phyloP scores from a whole-genome alignment of 2,329 filamentous ascomycete genomes.

The Colletotrichum tofieldiae region DNA sequence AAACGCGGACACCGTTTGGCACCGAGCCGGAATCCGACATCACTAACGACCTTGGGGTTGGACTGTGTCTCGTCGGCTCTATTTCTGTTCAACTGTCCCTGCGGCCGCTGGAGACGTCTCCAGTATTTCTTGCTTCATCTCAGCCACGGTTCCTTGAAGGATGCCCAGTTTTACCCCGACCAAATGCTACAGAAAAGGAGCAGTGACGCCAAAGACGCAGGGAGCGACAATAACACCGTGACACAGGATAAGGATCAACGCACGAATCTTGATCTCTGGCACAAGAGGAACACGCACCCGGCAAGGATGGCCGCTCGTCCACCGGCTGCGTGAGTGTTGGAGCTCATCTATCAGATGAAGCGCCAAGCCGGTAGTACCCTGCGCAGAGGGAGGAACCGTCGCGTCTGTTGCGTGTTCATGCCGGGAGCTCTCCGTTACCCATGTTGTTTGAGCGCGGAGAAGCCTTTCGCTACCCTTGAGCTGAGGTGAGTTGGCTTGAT shows the following conservation, averaged over 20 bases:
- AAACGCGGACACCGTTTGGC: conserved; percentile 11
- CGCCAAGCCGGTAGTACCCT: conserved; percentile 40
- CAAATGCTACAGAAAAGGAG: conserved; percentile 20
- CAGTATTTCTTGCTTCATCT: conserved; percentile 39
- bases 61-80: conserved; percentile 19
- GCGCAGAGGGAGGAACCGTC: conserved; percentile 36
- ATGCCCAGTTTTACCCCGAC: conserved; percentile 23
- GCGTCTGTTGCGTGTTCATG: conserved; percentile 9
- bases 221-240: conserved; percentile 6
- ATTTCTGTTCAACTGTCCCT: conserved; percentile 16
- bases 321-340: conserved; percentile 5
- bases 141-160: conserved; percentile 23
- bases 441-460: not conserved
- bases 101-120: conserved; percentile 29
- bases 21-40: conserved; percentile 15
- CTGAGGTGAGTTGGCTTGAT: too few species aligned
- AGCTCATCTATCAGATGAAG: conserved; percentile 41
- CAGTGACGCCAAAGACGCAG: conserved; percentile 26
- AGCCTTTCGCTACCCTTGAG: not conserved
- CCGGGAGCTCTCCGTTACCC: conserved; percentile 1
- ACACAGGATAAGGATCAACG: conserved; percentile 25
- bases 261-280: conserved; percentile 24
- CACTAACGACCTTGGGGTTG: not conserved
- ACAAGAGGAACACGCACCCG: not conserved
- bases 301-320: conserved; percentile 37